Base-by-base conservation (phyloP, 441 rosid genomes). In the Erodium moschatum region DNA sequence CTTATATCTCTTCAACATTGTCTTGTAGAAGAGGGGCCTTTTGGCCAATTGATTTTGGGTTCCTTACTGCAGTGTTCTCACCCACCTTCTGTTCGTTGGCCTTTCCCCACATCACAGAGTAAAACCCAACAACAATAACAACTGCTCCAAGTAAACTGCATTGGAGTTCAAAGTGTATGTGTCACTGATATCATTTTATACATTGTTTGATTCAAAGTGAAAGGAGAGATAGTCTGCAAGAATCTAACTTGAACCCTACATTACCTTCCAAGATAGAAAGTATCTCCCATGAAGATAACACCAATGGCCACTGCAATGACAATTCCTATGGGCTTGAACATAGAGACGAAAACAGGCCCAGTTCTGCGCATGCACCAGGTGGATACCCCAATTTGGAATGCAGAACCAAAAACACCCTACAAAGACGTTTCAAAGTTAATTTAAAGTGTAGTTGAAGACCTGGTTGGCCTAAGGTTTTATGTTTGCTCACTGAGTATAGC, bases 251-350 rank as follows among this genome's bases (percentile, higher is more conserved):
- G 33, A 7, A 73, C 3, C 13, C n/a, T 18, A 29, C 29, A 0
- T 3, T 72, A 87, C 92, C 88, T 79, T 69, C 90, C 90, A 74
- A 84, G 80, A 75, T 76, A 85, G 74, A 81, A 69, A n/a, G 80
- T 67, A 63, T 87, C 88, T 48, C 88, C 85, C 16, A 76, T 66
- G 72, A 74, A 85, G 73, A 84, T 66, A 64, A 76, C 73, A 58
- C 90, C 89, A 2, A 68, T 44, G 4, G 72, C 81, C 44, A 71
- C 84, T 44, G 92, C 82, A 77, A 87, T 71, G 24, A 80, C 46
- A 48, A 85, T 74, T 2, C 88, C 88, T 73, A 87, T 33, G 65
- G 92, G 88, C 81, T 87, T 87, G 83, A 87, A 87, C 90, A 84
- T 81, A 4, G 90, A 40, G 66, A 87, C 88, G 71, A 84, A 87